Conservation (phyloP, 1,139 yeast species). For the Saccharomyces hybrid region DNA sequence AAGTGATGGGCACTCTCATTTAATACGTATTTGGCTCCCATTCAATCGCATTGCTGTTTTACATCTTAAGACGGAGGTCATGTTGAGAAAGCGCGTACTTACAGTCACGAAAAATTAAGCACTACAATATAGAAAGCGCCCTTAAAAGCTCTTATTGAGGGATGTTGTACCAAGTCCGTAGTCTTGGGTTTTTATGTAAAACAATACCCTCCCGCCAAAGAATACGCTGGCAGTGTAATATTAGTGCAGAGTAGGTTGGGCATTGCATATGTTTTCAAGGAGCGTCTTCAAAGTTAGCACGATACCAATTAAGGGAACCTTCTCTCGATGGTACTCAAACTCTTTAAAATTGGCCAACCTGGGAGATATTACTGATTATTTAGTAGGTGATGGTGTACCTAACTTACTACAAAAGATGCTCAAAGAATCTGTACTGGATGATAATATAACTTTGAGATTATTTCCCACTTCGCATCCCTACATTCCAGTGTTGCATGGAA, state of each 20-base stretch:
- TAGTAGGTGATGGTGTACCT: constrained; percentile 48
- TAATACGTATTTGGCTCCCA: no score
- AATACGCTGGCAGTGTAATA: background rate
- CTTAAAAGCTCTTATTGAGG: background rate
- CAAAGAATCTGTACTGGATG: constrained; percentile 44
- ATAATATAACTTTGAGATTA: constrained; percentile 49
- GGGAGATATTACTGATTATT: constrained; percentile 49
- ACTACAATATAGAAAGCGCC: background rate
- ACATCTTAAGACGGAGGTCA: no score
- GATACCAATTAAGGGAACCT: background rate
- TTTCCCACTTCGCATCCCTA: constrained; percentile 57
- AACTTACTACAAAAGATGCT: constrained; percentile 43
- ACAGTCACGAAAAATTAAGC: background rate
- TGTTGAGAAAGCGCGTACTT: background rate
- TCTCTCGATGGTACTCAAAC: background rate
- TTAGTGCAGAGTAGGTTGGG: background rate
- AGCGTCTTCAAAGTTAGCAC: background rate
- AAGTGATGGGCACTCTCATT: no score
- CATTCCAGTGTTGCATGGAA: constrained; percentile 57
- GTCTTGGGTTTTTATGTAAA: background rate
- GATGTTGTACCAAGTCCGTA: background rate
- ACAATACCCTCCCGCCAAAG: background rate
- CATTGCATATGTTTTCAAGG: background rate
- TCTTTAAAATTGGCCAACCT: constrained; percentile 41
- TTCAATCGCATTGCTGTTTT: background rate